Base-by-base conservation (phyloP, 257 asterid species). In the Echites panduratus region DNA sequence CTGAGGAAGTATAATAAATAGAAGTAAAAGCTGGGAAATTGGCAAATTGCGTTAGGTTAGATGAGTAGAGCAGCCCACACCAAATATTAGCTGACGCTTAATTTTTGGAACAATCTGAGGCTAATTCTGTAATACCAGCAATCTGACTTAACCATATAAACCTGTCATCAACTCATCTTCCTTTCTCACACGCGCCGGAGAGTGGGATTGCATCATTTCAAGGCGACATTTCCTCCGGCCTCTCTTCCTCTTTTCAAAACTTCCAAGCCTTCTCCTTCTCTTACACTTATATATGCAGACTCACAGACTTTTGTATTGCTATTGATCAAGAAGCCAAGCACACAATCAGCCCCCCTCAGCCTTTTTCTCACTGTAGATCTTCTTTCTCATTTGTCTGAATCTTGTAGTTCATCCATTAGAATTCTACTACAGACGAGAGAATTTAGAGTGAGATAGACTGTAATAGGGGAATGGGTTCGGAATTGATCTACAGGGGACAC, bases 401-500 rank as follows among this genome's bases (percentile, higher is more conserved):
- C 41, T 24, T 26, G 4, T 32, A 16, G n/a, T 45, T 41, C n/a
- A n/a, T 11, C 56, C 2, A 49, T 49, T 49, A 2, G 54, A 14
- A 49, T 49, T 49, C n/a, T n/a, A n/a, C n/a, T n/a, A n/a, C n/a
- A n/a, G n/a, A 43, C 44, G 43, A 61, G 64, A 74, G 71, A 62
- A 83, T 77, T 77, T 48, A 49, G 62, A 26, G 43, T 38, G 44
- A 2, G 10, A 52, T 8, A 52, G 57, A n/a, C n/a, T 1, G 9
- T 52, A 2, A 9, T 14, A 38, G 0, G 13, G 13, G 52, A 58
- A 92, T 90, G 97, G 87, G 80, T 9, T 89, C 98, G 54, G 98
- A 90, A 85, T 77, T 93, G 83, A 90, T 81, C 65, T 93, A 80
- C 83, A 92, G 97, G 50, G 96, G 98, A 71, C 97, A 88, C 80